Percentiles rank a stretch among this genome's conserved stretches.
phyloP scores from a whole-genome alignment of 768 basidiomycete species.

The Polyporus arcularius region DNA sequence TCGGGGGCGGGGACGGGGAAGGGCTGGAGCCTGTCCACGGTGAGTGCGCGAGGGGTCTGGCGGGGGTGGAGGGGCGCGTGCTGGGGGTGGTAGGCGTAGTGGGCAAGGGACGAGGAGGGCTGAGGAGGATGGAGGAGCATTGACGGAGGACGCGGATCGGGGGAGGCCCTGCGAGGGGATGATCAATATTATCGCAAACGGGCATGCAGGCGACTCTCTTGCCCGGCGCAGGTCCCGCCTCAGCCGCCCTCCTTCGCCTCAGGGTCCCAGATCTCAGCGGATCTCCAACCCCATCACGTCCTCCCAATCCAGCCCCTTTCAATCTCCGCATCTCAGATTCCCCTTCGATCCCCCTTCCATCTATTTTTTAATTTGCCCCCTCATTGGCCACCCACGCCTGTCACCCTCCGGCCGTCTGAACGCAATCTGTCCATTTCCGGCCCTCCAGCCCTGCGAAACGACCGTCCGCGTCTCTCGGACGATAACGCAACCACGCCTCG shows the following conservation, averaged over 20 bases:
- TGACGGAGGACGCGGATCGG: slow-evolving; percentile 15
- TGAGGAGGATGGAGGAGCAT: slow-evolving; percentile 19
- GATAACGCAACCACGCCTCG: slow-evolving; percentile 10
- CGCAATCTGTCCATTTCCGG: slow-evolving; percentile 26
- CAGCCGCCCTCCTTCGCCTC: not conserved
- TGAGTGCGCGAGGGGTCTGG: slow-evolving; percentile 17
- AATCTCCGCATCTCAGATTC: slow-evolving; percentile 29
- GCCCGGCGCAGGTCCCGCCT: not conserved
- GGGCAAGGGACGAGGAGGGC: slow-evolving; percentile 10
- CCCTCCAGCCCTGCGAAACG: slow-evolving; percentile 5
- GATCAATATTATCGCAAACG: slow-evolving; percentile 6
- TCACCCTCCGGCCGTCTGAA: slow-evolving; percentile 14
- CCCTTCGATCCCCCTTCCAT: slow-evolving; percentile 20
- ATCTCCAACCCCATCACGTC: slow-evolving; percentile 20
- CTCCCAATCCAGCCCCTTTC: slow-evolving; percentile 23
- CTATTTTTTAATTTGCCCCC: slow-evolving; percentile 21
- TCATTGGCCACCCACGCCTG: slow-evolving; percentile 24
- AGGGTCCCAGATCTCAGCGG: slow-evolving; percentile 20
- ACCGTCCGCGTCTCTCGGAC: slow-evolving; percentile 20
- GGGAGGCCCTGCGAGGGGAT: not conserved
- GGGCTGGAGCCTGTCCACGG: slow-evolving; percentile 18
- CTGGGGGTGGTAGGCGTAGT: slow-evolving; percentile 14
- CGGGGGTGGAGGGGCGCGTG: slow-evolving; percentile 9
- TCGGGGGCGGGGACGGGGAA: slow-evolving; percentile 1
- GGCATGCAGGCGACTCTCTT: not conserved